phyloP scores from a whole-genome alignment of 1,284 basidiomycete species.

The Leccinum ponderosum region DNA sequence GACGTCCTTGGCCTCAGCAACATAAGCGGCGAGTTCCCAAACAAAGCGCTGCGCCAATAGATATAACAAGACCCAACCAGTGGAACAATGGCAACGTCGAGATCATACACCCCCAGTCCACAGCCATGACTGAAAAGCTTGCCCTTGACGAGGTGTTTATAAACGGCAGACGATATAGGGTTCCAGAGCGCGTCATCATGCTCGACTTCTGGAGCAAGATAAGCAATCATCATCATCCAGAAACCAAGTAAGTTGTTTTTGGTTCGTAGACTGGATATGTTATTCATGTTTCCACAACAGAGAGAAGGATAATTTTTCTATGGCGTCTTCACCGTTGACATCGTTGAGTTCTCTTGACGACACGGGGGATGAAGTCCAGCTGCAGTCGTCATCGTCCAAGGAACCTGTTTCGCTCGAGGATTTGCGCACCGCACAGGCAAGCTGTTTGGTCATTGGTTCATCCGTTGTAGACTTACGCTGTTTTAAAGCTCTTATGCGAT shows the following conservation, averaged over 20 bases:
- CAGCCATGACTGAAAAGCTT: constrained; percentile 46
- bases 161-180: constrained; percentile 84
- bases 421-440: constrained; percentile 41
- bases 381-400: constrained; percentile 16
- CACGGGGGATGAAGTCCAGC: constrained; percentile 41
- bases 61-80: constrained; percentile 67
- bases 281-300: constrained; percentile 25
- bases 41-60: constrained; percentile 64
- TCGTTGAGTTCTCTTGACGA: constrained; percentile 74
- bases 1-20: constrained; percentile 44
- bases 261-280: background rate
- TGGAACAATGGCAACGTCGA: constrained; percentile 94
- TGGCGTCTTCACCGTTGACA: constrained; percentile 70
- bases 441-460: constrained; percentile 2
- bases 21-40: constrained; percentile 78
- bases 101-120: constrained; percentile 68
- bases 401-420: constrained; percentile 39
- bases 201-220: constrained; percentile 96
- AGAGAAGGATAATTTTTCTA: constrained; percentile 44
- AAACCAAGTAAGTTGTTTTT: constrained; percentile 41
- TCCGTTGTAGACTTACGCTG: constrained; percentile 14
- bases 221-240: constrained; percentile 43
- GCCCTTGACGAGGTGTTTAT: constrained; percentile 75
- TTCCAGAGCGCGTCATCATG: constrained; percentile 91
- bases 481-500: constrained; percentile 31